Conservation (phyloP, 306 rosid species). For the Quercus alba region DNA sequence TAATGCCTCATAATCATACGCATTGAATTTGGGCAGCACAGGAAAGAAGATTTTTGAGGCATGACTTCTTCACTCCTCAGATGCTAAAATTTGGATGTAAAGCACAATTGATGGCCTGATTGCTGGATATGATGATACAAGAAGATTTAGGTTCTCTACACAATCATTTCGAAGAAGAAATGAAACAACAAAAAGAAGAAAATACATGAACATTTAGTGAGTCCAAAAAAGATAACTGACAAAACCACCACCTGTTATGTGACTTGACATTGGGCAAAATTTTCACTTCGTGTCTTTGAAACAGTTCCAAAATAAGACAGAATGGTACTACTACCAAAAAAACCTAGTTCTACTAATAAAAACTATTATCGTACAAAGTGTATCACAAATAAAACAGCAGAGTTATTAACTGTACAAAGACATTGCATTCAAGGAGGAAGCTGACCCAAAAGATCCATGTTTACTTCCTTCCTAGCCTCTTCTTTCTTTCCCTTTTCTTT, state of each 20-base stretch:
- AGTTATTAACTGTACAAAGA: not conserved
- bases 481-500: not conserved
- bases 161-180: not conserved
- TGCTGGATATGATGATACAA: not conserved
- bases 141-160: not conserved
- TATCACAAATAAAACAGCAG: not conserved
- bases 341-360: not conserved
- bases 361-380: not conserved
- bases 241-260: not conserved
- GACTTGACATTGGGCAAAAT: not conserved
- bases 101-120: not conserved
- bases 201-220: not conserved
- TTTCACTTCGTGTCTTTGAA: too few relatives aligned
- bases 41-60: not conserved
- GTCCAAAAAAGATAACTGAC: not conserved
- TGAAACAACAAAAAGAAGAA: not conserved
- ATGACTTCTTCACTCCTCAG: not conserved
- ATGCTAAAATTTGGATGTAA: not conserved
- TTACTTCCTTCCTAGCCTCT: not conserved
- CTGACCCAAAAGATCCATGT: not conserved
- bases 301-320: not conserved
- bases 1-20: not conserved
- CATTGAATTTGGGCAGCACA: not conserved
- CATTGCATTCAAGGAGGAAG: slow-evolving; percentile 5
- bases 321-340: not conserved